Evolutionary conservation across 2,329 filamentous ascomycete species (phyloP), one percentile per base, ranked within the genome.

Genomic region (Fusarium mundagurra): DNA sequence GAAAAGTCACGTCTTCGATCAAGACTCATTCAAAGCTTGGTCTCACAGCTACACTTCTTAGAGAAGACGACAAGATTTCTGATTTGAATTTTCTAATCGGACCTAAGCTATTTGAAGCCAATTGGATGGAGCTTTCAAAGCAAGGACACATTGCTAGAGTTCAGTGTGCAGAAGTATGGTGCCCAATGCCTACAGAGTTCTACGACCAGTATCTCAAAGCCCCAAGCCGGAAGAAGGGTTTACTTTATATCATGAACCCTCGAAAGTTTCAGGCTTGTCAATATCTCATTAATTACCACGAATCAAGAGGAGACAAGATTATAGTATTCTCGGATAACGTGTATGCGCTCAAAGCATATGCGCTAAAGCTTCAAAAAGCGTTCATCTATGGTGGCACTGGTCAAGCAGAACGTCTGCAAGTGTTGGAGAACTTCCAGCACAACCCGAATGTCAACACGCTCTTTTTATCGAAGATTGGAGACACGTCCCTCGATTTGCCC

Each of bases 251-350:
- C 75, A 98, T 99, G 95, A 99, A 99, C 79, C 96, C 96, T 2
- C 89, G 92, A 75, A 99, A 99, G 83, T 98, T 98, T 81, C 96
- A 98, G 83, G 95, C 96, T 2, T 98, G 95, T 78, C 96, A 99
- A 81, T 98, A 96, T 80, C 88, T 99, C n/a, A 98, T 99, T 80
- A 94, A 98, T 82, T 98, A 97, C 80, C 96, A 99, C 82, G 96
- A 98, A 83, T 92, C 91, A 63, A 90, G 96, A 69, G 96, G 96
- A 38, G 96, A 98, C 85, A 98, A 98, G 84, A 95, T 98, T 76
- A 98, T 98, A 73, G 96, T 99, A 48, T 98, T 98, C 82, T 98
- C 95, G 1, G 96, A 99, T 82, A 98, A 98, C 76, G 94, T 99
- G 45, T 98, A 96, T 79, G 96, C 96, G 0, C 86, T 99, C 36